Evolutionary conservation across 208 protist genomes (phyloP).

Genomic region (Acanthamoeba lenticulata): DNA sequence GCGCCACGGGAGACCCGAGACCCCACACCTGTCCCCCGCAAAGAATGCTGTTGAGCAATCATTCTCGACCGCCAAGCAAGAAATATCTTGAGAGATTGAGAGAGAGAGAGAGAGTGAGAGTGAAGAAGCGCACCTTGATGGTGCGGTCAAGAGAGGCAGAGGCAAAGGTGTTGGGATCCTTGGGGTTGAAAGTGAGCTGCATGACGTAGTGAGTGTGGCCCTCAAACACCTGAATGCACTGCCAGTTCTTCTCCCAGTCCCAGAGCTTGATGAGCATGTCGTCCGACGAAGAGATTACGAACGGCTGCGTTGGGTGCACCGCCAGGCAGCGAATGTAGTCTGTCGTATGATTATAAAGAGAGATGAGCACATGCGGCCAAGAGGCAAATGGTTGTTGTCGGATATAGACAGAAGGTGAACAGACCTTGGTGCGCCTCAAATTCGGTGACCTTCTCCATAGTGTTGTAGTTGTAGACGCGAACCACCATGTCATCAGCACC

Average conservation of each 20-base stretch:
- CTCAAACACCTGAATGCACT: slow-evolving; percentile 93
- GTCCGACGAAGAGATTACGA: slow-evolving; percentile 96
- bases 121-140: slow-evolving; percentile 96
- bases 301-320: slow-evolving; percentile 97
- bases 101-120: slow-evolving; percentile 82
- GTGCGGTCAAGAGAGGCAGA: slow-evolving; percentile 97
- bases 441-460: slow-evolving; percentile 96
- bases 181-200: slow-evolving; percentile 97
- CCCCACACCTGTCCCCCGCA: slow-evolving; percentile 90
- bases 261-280: slow-evolving; percentile 98
- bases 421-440: slow-evolving; percentile 95
- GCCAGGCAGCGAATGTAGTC: slow-evolving; percentile 97
- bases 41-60: no score
- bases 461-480: slow-evolving; percentile 99
- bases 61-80: no score
- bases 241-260: slow-evolving; percentile 98
- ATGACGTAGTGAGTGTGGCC: slow-evolving; percentile 99
- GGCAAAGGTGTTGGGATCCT: slow-evolving; percentile 98
- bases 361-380: no score
- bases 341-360: not conserved
- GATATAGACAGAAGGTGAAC: not conserved
- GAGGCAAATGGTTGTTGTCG: not conserved
- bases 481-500: slow-evolving; percentile 95
- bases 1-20: slow-evolving; percentile 91
- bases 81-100: not conserved